These are phyloP conservation scores for Pseudocercospora ulei DNA, from an alignment of 2,329 filamentous ascomycete species.

Conservation along the genomic window DNA sequence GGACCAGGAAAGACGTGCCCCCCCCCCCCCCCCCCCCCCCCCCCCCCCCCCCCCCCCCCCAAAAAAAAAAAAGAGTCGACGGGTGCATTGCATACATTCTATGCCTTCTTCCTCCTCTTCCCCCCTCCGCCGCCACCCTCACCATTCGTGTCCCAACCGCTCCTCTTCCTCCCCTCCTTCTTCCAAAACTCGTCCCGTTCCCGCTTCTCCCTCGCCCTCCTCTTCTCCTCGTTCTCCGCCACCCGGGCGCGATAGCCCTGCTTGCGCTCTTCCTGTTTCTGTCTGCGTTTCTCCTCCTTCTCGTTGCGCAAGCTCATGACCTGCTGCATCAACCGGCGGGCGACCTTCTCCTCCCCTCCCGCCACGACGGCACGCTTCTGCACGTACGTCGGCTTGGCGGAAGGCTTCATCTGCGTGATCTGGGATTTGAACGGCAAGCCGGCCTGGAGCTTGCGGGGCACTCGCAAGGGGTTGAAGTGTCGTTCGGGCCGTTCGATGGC, in stretches of 20 bases:
- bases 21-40: no score
- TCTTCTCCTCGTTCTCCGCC: constrained; percentile 72
- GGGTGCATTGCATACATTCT: no score
- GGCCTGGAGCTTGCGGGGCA: constrained; percentile 70
- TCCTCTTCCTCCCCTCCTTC: constrained; percentile 74
- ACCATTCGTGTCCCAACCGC: constrained; percentile 46
- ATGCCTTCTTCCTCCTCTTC: constrained; percentile 29
- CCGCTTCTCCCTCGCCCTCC: constrained; percentile 72
- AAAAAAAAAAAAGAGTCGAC: no score
- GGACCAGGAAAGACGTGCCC: no score
- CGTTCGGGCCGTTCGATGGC: constrained; percentile 45
- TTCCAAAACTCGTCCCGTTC: constrained; percentile 91
- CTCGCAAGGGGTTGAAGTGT: constrained; percentile 53
- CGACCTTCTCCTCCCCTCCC: constrained; percentile 73
- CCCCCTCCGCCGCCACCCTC: constrained; percentile 36
- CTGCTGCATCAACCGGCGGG: constrained; percentile 82
- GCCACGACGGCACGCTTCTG: constrained; percentile 89
- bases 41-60: no score
- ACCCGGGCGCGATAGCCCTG: constrained; percentile 74
- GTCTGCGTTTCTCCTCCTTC: constrained; percentile 69
- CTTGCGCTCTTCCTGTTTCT: constrained; percentile 80
- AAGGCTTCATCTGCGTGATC: constrained; percentile 69
- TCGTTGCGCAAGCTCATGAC: constrained; percentile 83
- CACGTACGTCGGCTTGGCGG: constrained; percentile 75
- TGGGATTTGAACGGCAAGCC: constrained; percentile 88